Base-by-base conservation (phyloP, 164 flowering plant species). In the Stephania japonica region DNA sequence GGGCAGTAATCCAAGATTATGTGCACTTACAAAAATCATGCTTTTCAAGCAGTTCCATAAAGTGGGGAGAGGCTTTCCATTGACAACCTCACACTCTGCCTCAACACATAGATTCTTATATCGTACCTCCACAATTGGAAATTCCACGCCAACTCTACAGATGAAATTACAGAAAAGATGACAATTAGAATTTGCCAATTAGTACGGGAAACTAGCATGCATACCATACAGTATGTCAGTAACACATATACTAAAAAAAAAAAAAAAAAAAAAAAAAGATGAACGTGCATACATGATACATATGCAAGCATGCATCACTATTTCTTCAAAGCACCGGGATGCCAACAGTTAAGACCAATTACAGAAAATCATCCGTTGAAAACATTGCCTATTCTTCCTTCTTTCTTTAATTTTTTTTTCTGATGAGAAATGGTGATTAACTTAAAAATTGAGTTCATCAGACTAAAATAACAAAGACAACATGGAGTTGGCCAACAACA, bases 31-130 rank as follows among this genome's bases (percentile, higher is more conserved):
- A 81, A 74, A 79, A 66, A 85, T 0, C 1, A 73, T 66, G 81
- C 81, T 73, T 79, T 77, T 84, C 41, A 82, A 24, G 63, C 88
- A 79, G 77, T 86, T 92, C 92, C 92, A 89, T 18, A 90, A 78
- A 42, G 97, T 89, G 21, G 93, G 95, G 32, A 92, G 85, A 44
- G 93, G 88, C 76, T 85, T 92, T 32, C 97, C 95, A 68, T 81
- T 75, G 67, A 90, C 93, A 0, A 92, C 85, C 73, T 87, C 81
- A 75, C 93, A 90, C 68, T 83, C 84, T 43, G 91, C 92, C 75
- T 86, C 89, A 70, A 92, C 83, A 9, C 67, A 12, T 5, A 92
- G 74, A 72, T 88, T 82, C 24, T 76, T 77, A 73, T 79, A 92
- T 75, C 92, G 84, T 49, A 92, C 93, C 68, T 90, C 93, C 72